Base-by-base conservation (phyloP, 108 stramenopile species). In the Conticribra guillardii region DNA sequence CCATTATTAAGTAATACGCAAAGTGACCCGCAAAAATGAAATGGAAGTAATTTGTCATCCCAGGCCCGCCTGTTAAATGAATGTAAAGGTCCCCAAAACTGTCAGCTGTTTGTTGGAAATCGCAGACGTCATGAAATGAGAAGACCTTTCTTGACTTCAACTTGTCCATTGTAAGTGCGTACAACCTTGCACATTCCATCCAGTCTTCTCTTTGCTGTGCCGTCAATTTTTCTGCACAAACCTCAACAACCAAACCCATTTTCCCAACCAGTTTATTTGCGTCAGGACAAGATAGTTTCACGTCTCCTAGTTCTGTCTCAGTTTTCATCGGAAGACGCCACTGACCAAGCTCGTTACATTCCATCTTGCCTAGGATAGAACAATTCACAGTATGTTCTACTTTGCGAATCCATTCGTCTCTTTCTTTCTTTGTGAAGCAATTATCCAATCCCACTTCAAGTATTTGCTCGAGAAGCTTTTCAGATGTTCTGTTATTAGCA, bases 31-130 rank as follows among this genome's bases (percentile, higher is more conserved):
- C 17, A 49, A 37, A 26, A n/a, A 73, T 27, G 37, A 64, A 51
- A 34, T 73, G 61, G 47, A 64, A 51, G 30, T 64, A 73, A 19
- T 73, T 73, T 5, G 72, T 73, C 9, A 54, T 37, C 9, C 72
- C 72, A 27, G 37, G 3, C 5, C 37, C 5, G 37, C 37, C 37
- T 9, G 37, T 41, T 11, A 41, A 11, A 41, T 41, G 8, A 41
- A 41, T 41, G 11, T 41, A 41, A 5, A 41, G 11, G 11, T 41
- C 37, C 5, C 37, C 5, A 41, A 41, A 41, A 9, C 11, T 41
- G 37, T 41, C 37, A 9, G 37, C 37, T 41, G 37, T 41, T 41
- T 41, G 5, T 41, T 41, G 37, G 11, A 9, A 41, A 41, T 41
- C 37, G 11, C 11, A 5, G 11, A 41, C 37, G 11, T 41, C 37